These are phyloP conservation scores for Trichoderma gracile DNA, from an alignment of 2,329 filamentous ascomycete genomes.

Conservation along the genomic window DNA sequence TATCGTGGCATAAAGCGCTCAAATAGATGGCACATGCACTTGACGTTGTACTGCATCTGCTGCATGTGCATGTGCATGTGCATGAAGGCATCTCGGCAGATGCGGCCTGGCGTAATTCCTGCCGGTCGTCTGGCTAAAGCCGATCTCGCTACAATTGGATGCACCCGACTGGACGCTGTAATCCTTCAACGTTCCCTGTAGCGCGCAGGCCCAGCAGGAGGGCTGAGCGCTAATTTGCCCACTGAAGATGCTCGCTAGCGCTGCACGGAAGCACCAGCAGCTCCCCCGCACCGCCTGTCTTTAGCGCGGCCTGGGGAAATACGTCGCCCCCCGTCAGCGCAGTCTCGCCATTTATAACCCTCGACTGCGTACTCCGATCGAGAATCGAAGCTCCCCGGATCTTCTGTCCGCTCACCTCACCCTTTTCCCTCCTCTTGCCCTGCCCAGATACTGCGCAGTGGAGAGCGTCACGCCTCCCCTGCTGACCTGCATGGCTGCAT, in stretches of 20 bases:
- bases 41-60: neutral
- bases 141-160: neutral
- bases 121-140: neutral
- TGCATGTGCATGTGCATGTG: neutral
- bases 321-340: neutral
- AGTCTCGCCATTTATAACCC: conserved; percentile 13
- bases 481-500: conserved; percentile 14
- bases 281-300: conserved; percentile 2
- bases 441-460: neutral
- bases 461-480: neutral
- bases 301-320: conserved; percentile 6
- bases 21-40: neutral
- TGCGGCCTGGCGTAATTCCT: neutral
- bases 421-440: neutral
- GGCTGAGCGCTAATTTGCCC: conserved; percentile 2
- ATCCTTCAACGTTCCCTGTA: too few species aligned
- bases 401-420: conserved; percentile 11
- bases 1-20: neutral
- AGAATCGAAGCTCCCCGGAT: conserved; percentile 1
- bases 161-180: too few species aligned
- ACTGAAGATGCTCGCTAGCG: conserved; percentile 14
- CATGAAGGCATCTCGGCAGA: neutral
- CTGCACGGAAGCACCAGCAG: neutral
- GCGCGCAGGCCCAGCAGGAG: neutral
- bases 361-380: conserved; percentile 16